These are phyloP conservation scores for Hygrophoropsis aurantiaca DNA, from an alignment of 768 basidiomycete genomes.

Conservation along the genomic window DNA sequence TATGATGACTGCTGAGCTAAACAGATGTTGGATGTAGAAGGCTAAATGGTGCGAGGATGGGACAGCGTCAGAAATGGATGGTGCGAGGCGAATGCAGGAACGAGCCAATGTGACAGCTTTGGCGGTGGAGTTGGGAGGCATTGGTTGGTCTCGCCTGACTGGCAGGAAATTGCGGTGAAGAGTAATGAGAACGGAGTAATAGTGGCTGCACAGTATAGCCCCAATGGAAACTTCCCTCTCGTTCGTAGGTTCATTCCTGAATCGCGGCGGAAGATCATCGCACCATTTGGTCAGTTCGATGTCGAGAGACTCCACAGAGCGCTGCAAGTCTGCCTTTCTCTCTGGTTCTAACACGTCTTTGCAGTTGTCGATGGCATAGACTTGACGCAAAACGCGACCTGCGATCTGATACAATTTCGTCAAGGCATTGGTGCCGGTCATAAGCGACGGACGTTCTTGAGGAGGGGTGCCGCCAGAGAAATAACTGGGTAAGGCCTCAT, in stretches of 20 bases:
- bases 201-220: slow-evolving; percentile 83
- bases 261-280: slow-evolving; percentile 68
- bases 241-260: slow-evolving; percentile 72
- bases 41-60: slow-evolving; percentile 85
- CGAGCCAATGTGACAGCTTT: slow-evolving; percentile 85
- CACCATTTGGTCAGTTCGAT: slow-evolving; percentile 80
- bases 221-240: slow-evolving; percentile 86
- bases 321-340: slow-evolving; percentile 73
- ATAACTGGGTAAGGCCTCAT: slow-evolving; percentile 72
- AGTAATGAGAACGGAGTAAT: slow-evolving; percentile 84
- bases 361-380: slow-evolving; percentile 79
- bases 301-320: slow-evolving; percentile 76
- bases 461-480: slow-evolving; percentile 62
- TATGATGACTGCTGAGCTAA: slow-evolving; percentile 86
- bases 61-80: slow-evolving; percentile 80
- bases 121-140: slow-evolving; percentile 68
- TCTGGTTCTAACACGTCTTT: slow-evolving; percentile 74
- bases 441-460: slow-evolving; percentile 62
- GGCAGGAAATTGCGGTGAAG: slow-evolving; percentile 88
- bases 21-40: slow-evolving; percentile 87
- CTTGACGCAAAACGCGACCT: slow-evolving; percentile 77
- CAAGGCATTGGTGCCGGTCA: slow-evolving; percentile 79
- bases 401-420: slow-evolving; percentile 81
- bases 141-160: slow-evolving; percentile 67
- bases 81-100: slow-evolving; percentile 81